Evolutionary conservation across 257 asterid species (phyloP), one percentile per base, ranked within the genome.

Genomic region (Solanum sejunctum): DNA sequence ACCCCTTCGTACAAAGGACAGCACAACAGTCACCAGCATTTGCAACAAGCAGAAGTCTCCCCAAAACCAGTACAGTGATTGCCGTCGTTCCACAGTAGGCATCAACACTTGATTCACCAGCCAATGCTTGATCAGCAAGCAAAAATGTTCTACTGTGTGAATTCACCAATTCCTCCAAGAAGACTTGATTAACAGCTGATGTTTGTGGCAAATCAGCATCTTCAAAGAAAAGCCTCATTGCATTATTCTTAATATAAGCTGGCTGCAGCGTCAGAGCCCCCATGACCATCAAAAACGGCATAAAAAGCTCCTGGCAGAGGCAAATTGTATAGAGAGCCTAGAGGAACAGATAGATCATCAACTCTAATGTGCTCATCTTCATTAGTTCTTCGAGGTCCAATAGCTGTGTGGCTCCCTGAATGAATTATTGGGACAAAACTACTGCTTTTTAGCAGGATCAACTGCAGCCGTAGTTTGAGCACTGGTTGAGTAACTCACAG

Each of bases 1-100:
- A 89, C 41, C 99, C 99, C 85, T 90, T 93, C 90, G 97, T 89
- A 79, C 97, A 93, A 15, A 96, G 92, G 77, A 96, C 98, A 23
- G 99, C 99, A 15, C 99, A 94, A 72, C 97, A 96, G 73, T 96
- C 99, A 1, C 99, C 99, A 55, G 97, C 98, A 86, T 96, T 96
- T 54, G 98, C 97, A 80, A 95, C 71, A 2, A 95, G 89, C 13
- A 96, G 91, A 89, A 91, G 92, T 69, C 89, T 92, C 61, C 98
- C 99, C 36, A 93, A 88, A 13, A 96, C 89, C 28, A 95, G 90
- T 54, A 95, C 98, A 18, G 98, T 93, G 13, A 95, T 90, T 36
- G 98, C 98, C 21, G 99, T 96, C 45, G 99, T 96, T 72, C 99
- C 99, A 86, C 98, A 95, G 41, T 72, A 93, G 0, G 91, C 88